These are phyloP conservation scores for Penicillium subrubescens DNA, from an alignment of 495 filamentous ascomycete genomes.

Conservation along the genomic window DNA sequence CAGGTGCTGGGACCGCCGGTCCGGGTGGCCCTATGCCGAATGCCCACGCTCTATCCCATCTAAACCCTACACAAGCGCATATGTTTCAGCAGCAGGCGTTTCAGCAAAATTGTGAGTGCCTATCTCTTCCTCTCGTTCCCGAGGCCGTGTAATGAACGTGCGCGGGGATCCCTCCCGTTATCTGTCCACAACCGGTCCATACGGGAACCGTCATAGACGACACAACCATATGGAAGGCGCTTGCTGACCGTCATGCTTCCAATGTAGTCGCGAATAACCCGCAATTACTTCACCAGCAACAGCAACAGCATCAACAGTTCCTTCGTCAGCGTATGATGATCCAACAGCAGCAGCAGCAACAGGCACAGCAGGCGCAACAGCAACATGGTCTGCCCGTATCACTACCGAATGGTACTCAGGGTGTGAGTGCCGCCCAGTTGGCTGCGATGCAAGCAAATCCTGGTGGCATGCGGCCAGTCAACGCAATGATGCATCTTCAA, in stretches of 20 bases:
- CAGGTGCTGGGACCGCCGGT: slow-evolving; percentile 56
- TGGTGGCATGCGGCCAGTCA: slow-evolving; percentile 47
- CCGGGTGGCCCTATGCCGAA: slow-evolving; percentile 64
- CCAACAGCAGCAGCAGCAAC: slow-evolving; percentile 45
- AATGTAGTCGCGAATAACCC: slow-evolving; percentile 54
- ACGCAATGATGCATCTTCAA: slow-evolving; percentile 47
- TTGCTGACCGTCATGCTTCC: slow-evolving; percentile 17
- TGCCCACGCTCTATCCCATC: slow-evolving; percentile 77
- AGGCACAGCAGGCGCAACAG: slow-evolving; percentile 48
- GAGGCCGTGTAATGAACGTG: neutral
- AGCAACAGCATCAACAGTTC: slow-evolving; percentile 48
- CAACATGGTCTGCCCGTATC: slow-evolving; percentile 55
- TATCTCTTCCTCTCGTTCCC: neutral
- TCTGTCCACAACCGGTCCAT: neutral
- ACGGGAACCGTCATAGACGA: neutral
- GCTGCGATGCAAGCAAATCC: slow-evolving; percentile 55
- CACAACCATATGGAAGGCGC: neutral
- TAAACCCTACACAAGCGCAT: slow-evolving; percentile 69
- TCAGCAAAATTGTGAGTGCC: slow-evolving; percentile 43
- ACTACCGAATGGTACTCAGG: slow-evolving; percentile 62
- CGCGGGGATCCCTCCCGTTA: neutral
- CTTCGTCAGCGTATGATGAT: slow-evolving; percentile 38
- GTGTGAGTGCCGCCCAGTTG: slow-evolving; percentile 57
- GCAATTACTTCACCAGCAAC: slow-evolving; percentile 48
- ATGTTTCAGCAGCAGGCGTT: slow-evolving; percentile 63